Conservation (phyloP, 441 rosid species). For the Syzygium syzygioides region DNA sequence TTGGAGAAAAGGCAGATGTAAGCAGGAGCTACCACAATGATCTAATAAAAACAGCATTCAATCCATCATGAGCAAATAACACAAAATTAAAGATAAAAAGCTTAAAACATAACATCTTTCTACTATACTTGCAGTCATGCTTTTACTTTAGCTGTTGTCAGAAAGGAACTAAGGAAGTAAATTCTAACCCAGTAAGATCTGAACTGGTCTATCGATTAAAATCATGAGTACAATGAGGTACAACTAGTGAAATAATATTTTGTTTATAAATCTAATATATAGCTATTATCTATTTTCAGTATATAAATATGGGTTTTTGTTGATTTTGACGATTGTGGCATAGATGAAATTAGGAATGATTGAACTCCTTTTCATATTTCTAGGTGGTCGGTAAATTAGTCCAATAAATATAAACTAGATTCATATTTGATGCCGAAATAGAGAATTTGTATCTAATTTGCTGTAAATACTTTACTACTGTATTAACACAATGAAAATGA, state of each 20-base stretch:
- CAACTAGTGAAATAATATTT: not conserved
- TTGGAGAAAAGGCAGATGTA: not conserved
- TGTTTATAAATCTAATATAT: too few relatives aligned
- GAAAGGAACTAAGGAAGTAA: not conserved
- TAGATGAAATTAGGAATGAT: not conserved
- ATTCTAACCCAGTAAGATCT: not conserved
- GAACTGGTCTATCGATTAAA: not conserved
- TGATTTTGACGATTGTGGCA: not conserved
- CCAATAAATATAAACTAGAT: not conserved
- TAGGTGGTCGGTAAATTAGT: not conserved
- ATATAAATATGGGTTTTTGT: not conserved
- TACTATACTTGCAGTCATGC: not conserved
- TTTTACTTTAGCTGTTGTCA: not conserved
- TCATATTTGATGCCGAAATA: not conserved
- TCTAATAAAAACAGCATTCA: not conserved
- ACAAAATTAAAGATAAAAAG: not conserved
- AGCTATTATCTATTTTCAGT: not conserved
- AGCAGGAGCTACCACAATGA: not conserved
- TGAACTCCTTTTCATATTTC: not conserved
- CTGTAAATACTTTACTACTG: not conserved
- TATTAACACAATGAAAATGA: not conserved
- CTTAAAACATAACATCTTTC: not conserved
- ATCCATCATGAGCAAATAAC: not conserved
- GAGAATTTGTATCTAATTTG: not conserved
- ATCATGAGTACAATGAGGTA: not conserved